Evolutionary conservation across 2,329 filamentous ascomycete species (phyloP), one percentile per base, ranked within the genome.

Genomic region (Tolypocladium tropicale): DNA sequence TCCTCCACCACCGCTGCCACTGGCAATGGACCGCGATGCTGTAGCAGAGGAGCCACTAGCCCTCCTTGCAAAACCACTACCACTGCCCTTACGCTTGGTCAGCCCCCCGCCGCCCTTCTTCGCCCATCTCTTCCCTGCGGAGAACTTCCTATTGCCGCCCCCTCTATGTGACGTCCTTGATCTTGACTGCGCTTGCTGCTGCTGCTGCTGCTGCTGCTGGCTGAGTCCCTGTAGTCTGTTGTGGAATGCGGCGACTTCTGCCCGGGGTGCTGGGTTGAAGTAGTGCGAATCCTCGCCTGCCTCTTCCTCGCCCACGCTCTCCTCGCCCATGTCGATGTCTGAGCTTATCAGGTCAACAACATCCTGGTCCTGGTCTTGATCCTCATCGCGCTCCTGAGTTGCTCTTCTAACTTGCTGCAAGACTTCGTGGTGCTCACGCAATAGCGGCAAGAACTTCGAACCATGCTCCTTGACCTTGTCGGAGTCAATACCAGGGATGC

Each of bases 381-480:
- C 64, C 43, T 68, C 53, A 36, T 58, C 58, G 57, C 25, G 9
- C 14, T 60, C 60, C n/a, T 71, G 72, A 72, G 78, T 21, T 33
- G 10, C 18, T 50, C 10, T 3, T 32, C 18, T 78, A 63, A 82
- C 80, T 50, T 78, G 74, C 34, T 70, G 68, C 61, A 82, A 84
- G 41, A 73, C 70, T 0, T 63, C 57, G 33, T 77, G 70, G 59
- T 75, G 77, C 16, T 72, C 70, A 53, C 74, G 72, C 51, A 91
- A 72, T 6, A 90, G 68, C 1, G 76, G 74, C 39, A 88, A 67
- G 59, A 93, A 83, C 54, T 74, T 76, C 36, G 70, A 72, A 9
- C 88, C 88, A 64, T 85, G 83, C 2, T 75, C 73, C 49, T 76
- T 66, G 28, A 90, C 85, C 65, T 83, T 86, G 30, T 83, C 80